Conservation (phyloP, 805 yeast species). For the Yamadazyma olivae region DNA sequence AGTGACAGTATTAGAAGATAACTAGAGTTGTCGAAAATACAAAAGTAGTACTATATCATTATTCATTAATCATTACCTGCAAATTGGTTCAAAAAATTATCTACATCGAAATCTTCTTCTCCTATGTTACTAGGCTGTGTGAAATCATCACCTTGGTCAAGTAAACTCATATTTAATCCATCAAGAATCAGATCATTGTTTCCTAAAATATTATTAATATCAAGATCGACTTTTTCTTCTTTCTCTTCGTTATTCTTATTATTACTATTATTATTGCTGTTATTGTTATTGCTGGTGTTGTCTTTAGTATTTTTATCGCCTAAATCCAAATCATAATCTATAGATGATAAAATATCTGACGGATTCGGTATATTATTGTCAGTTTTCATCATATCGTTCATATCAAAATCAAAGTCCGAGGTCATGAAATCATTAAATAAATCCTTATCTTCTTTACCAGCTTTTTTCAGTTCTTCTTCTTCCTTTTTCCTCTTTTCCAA, state of each 20-base stretch:
- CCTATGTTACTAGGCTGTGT: slow-evolving; percentile 11
- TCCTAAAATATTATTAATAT: slow-evolving; percentile 35
- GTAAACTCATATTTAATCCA: slow-evolving; percentile 39
- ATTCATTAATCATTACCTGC: slow-evolving; percentile 26
- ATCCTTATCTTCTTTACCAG: slow-evolving; percentile 11
- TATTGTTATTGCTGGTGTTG: neutral
- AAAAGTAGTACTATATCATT: slow-evolving; percentile 1
- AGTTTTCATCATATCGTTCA: slow-evolving; percentile 10
- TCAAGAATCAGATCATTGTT: slow-evolving; percentile 41
- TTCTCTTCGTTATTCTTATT: neutral
- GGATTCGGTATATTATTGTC: slow-evolving; percentile 12
- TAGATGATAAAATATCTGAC: slow-evolving; percentile 12
- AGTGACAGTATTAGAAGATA: too few relatives aligned
- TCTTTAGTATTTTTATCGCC: neutral
- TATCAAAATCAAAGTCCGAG: slow-evolving; percentile 16
- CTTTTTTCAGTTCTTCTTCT: slow-evolving; percentile 20
- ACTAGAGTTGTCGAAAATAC: too few relatives aligned
- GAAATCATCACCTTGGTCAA: slow-evolving; percentile 22
- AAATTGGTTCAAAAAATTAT: slow-evolving; percentile 41
- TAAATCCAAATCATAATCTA: slow-evolving; percentile 10
- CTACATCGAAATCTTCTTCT: slow-evolving; percentile 46
- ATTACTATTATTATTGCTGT: neutral
- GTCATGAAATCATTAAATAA: slow-evolving; percentile 14
- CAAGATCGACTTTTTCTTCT: slow-evolving; percentile 13
- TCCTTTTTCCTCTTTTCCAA: slow-evolving; percentile 17